Conservation (phyloP, 805 yeast species). For the Teunomyces tritomae region DNA sequence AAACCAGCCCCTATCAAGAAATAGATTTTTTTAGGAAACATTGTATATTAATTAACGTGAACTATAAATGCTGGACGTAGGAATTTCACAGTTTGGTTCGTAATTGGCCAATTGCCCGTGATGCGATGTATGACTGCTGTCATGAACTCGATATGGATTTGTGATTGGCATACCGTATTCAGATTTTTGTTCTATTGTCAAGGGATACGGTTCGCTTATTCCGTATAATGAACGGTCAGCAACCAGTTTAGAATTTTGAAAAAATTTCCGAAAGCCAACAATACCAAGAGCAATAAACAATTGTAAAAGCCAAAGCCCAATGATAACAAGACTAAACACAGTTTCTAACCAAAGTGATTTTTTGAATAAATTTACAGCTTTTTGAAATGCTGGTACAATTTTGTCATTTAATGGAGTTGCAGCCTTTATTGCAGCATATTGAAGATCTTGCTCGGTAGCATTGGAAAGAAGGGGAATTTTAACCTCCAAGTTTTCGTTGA, state of each 20-base stretch:
- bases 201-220: conserved; percentile 28
- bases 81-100: not conserved
- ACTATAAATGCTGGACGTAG: conserved; percentile 1
- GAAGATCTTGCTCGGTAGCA: conserved; percentile 2
- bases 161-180: conserved; percentile 27
- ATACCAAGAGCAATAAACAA: conserved; percentile 5
- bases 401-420: not conserved
- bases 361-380: conserved; percentile 1
- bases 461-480: conserved; percentile 45
- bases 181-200: conserved; percentile 20
- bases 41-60: conserved; percentile 10
- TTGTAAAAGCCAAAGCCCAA: conserved; percentile 13
- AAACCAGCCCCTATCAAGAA: conserved; percentile 51
- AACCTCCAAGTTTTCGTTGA: conserved; percentile 59
- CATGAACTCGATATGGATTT: conserved; percentile 11
- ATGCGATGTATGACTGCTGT: not conserved
- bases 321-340: conserved; percentile 1
- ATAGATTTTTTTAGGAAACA: conserved; percentile 9
- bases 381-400: not conserved
- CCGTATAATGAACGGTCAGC: not conserved
- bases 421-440: not conserved
- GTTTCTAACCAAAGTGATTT: conserved; percentile 9
- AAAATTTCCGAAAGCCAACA: not conserved
- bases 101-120: not conserved
- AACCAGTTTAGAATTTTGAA: not conserved